Evolutionary conservation across 306 rosid species (phyloP).

Genomic region (Lupinus albus): DNA sequence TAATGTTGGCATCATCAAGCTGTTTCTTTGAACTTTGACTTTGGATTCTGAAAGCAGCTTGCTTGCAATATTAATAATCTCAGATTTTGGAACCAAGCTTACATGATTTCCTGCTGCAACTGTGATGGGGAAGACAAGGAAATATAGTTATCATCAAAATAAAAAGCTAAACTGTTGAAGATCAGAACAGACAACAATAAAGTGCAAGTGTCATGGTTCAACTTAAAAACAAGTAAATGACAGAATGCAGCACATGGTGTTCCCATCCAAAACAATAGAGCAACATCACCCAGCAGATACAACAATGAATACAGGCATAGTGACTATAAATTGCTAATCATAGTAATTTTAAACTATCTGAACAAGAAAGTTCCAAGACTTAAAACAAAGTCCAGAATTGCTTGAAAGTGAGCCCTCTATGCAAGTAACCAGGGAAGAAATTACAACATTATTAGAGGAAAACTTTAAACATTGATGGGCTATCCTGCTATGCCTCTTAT

Average conservation of each 20-base stretch:
- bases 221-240: neutral
- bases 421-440: no score
- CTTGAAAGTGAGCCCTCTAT: no score
- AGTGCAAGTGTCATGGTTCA: neutral
- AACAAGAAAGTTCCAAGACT: no score
- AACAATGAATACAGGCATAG: neutral
- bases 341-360: neutral
- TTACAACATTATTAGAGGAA: no score
- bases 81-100: slow-evolving; percentile 61
- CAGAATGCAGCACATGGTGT: neutral
- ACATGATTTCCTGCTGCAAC: slow-evolving; percentile 63
- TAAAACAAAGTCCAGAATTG: no score
- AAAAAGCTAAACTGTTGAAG: neutral
- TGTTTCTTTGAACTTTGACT: slow-evolving; percentile 54
- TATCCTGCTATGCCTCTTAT: neutral
- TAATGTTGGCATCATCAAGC: slow-evolving; percentile 87
- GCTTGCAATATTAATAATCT: slow-evolving; percentile 56
- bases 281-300: neutral
- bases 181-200: neutral
- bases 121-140: neutral
- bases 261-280: neutral
- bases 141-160: neutral
- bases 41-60: slow-evolving; percentile 74
- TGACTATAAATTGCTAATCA: neutral
- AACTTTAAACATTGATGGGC: neutral